A percentile compares a stretch with the other conserved stretches of the same genome.
These are phyloP conservation scores for Puya raimondii DNA, from an alignment of 176 grass and related monocot species.

Conservation along the genomic window DNA sequence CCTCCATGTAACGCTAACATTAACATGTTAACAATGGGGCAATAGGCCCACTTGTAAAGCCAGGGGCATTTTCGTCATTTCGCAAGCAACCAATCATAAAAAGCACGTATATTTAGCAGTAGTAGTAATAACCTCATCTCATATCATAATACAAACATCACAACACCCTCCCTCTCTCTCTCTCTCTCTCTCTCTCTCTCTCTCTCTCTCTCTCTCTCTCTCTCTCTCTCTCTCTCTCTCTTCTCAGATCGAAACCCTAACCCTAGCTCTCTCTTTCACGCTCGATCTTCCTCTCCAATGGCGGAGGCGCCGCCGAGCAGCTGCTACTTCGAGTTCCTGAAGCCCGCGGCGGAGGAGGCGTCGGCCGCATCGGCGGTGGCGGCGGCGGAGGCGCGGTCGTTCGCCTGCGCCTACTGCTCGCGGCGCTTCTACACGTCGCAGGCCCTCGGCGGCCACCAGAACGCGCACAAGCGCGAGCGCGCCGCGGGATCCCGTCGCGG, in stretches of 20 bases:
- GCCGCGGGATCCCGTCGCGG: conserved; percentile 8
- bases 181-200: background rate
- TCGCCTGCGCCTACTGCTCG: conserved; percentile 30
- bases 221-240: background rate
- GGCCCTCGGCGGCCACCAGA: conserved; percentile 46
- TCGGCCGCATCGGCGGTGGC: background rate
- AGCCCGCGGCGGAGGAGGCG: conserved; percentile 1
- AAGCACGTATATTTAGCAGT: background rate
- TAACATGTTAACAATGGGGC: too few species aligned
- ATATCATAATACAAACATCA: background rate
- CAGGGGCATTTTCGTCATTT: background rate
- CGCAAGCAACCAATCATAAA: background rate
- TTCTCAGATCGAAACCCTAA: background rate
- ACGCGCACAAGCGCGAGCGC: conserved; percentile 41
- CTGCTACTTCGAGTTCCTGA: conserved; percentile 28
- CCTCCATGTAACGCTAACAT: too few species aligned
- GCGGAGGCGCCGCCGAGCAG: conserved; percentile 10
- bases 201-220: background rate
- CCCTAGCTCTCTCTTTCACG: background rate
- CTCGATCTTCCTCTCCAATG: conserved; percentile 10
- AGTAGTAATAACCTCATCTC: background rate
- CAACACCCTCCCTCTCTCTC: background rate
- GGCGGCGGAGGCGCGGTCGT: conserved; percentile 13
- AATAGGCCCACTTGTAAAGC: background rate
- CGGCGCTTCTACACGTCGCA: conserved; percentile 37